Evolutionary conservation across 2,329 filamentous ascomycete species (phyloP), one percentile per base, ranked within the genome.

Genomic region (Botrytis medusae): DNA sequence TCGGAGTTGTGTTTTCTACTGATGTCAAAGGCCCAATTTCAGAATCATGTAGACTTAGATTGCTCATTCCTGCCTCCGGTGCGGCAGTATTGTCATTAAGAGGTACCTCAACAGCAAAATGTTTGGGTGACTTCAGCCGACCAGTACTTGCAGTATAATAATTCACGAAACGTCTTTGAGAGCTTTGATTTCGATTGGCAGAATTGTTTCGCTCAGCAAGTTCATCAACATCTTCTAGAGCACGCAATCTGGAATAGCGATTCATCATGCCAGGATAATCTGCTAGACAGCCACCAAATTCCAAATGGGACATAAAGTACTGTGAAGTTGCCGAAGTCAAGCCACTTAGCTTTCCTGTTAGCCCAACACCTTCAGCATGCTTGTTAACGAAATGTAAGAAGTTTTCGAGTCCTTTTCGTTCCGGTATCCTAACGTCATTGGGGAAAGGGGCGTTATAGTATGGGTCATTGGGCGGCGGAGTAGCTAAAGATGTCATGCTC

Each of bases 81-180:
- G 76, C 70, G 10, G 71, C 32, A 51, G 70, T 34, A n/a, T 71
- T 75, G 64, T 78, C 75, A 37, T 75, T 63, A 46, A 73, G 77
- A 16, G 69, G 68, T 65, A 73, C 74, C 54, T 73, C 73, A 18
- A 44, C 74, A 73, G 74, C 61, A 40, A 71, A 76, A 64, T 75
- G 75, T 76, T 85, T 84, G 22, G 81, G 81, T 72, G 82, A 81
- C 77, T 92, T 94, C 2, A 87, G 86, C 74, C 89, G 86, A 5
- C 94, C 94, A 16, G 92, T 91, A 76, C 92, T 94, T n/a, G 92
- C 88, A 1, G 94, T 97, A 80, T 95, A 97, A 81, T 97, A 97
- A 80, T 97, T 97, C 73, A 93, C 86, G 78, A 97, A 97, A 25
- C 94, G 87, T 18, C 96, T 88, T 70, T 91, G 85, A 3, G 85